These are phyloP conservation scores for Kodamaea neixiangensis DNA, from an alignment of 805 yeast species.

Conservation along the genomic window DNA sequence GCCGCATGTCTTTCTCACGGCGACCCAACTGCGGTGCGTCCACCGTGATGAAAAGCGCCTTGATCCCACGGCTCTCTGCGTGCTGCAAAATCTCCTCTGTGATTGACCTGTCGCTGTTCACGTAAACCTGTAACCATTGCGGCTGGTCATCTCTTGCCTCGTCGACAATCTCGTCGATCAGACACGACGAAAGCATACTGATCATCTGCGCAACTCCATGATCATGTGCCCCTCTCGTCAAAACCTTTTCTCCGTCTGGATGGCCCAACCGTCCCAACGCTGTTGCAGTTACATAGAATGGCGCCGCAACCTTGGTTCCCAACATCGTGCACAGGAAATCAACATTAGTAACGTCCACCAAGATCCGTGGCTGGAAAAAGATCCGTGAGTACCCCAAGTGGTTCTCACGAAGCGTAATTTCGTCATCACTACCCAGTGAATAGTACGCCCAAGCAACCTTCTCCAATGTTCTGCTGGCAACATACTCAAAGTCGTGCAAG, in stretches of 20 bases:
- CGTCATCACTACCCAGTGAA: conserved; percentile 91
- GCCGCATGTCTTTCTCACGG: conserved; percentile 51
- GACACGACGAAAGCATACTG: conserved; percentile 86
- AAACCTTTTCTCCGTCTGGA: conserved; percentile 86
- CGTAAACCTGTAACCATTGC: conserved; percentile 54
- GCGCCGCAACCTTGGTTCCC: conserved; percentile 68
- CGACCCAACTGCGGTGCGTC: conserved; percentile 58
- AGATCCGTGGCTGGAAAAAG: conserved; percentile 80
- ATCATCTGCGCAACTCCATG: conserved; percentile 82
- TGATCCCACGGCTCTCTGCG: conserved; percentile 42
- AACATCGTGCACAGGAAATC: conserved; percentile 73
- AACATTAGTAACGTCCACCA: conserved; percentile 77
- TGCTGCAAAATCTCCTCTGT: conserved; percentile 34
- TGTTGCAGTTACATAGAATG: conserved; percentile 89
- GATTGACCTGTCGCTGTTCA: conserved; percentile 38
- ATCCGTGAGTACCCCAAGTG: conserved; percentile 86
- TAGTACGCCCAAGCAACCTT: conserved; percentile 90
- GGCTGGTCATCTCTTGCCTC: conserved; percentile 55
- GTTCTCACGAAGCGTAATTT: conserved; percentile 84
- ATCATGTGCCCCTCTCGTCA: conserved; percentile 79
- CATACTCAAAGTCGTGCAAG: conserved; percentile 80
- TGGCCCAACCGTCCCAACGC: conserved; percentile 92
- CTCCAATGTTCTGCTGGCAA: conserved; percentile 78
- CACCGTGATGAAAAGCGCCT: conserved; percentile 54
- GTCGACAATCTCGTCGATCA: conserved; percentile 81